Evolutionary conservation across 108 stramenopile genomes (phyloP).

Genomic region (Schizochytrium sp.): DNA sequence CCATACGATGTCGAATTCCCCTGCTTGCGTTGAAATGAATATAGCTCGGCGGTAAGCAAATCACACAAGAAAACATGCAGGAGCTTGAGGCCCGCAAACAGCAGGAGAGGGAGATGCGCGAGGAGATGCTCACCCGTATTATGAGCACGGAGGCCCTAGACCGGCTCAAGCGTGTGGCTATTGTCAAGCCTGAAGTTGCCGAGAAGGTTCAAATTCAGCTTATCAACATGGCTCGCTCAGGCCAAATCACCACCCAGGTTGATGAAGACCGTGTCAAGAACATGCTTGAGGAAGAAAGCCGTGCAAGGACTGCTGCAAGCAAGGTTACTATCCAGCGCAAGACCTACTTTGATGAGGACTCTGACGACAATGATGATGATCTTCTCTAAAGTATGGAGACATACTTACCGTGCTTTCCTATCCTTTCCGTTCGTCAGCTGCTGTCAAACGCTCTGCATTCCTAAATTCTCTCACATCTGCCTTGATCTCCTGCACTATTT

Average conservation of each 20-base stretch:
- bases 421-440: not conserved
- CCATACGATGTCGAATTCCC: not conserved
- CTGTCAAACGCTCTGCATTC: not conserved
- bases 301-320: slow-evolving; percentile 7
- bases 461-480: not conserved
- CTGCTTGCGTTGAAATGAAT: not conserved
- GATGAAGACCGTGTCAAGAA: slow-evolving; percentile 32
- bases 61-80: slow-evolving; percentile 58
- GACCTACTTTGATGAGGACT: slow-evolving; percentile 49
- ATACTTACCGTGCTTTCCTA: not conserved
- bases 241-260: not conserved
- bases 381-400: not conserved
- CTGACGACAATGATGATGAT: slow-evolving; percentile 56
- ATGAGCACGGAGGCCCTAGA: slow-evolving; percentile 12
- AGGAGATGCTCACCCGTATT: slow-evolving; percentile 38
- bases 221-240: slow-evolving; percentile 27
- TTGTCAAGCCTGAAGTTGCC: slow-evolving; percentile 46
- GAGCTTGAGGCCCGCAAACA: slow-evolving; percentile 48
- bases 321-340: slow-evolving; percentile 60
- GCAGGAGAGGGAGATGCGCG: slow-evolving; percentile 54
- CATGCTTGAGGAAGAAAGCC: slow-evolving; percentile 55
- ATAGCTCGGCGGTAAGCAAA: slow-evolving; percentile 37
- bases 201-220: slow-evolving; percentile 43
- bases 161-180: slow-evolving; percentile 46
- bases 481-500: no score